Conservation (phyloP, 306 rosid species). For the Corylus americana region DNA sequence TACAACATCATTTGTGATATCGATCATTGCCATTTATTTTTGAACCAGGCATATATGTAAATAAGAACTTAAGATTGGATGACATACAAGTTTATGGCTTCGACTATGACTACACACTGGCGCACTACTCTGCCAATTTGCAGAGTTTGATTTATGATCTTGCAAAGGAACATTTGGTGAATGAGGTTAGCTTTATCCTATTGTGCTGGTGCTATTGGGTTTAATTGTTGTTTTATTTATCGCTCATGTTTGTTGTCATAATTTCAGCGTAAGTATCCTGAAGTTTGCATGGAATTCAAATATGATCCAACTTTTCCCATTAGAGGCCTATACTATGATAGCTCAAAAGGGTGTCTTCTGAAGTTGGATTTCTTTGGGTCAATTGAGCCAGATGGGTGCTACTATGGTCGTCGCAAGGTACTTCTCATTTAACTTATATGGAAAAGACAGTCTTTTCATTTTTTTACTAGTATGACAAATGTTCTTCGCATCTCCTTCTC, state of each 20-base stretch:
- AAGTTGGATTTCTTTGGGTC: conserved; percentile 94
- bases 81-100: conserved; percentile 84
- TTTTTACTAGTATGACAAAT: neutral
- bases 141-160: conserved; percentile 93
- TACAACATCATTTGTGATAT: neutral
- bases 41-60: conserved; percentile 77
- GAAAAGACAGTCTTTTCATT: neutral
- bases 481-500: neutral
- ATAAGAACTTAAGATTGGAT: conserved; percentile 82
- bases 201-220: conserved; percentile 8
- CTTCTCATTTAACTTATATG: conserved; percentile 8
- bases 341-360: conserved; percentile 80
- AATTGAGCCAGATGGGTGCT: conserved; percentile 83
- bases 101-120: conserved; percentile 93
- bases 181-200: conserved; percentile 57
- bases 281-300: conserved; percentile 65
- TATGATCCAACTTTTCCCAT: conserved; percentile 90
- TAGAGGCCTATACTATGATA: conserved; percentile 89
- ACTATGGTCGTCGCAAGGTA: conserved; percentile 92
- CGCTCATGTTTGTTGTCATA: conserved; percentile 27
- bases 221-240: neutral
- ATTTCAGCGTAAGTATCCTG: conserved; percentile 85
- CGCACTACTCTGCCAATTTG: conserved; percentile 78
- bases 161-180: conserved; percentile 83
- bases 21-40: conserved; percentile 26